A percentile compares a stretch with the other conserved stretches of the same genome.
Conservation (phyloP, 345 rosid species). For the Eucalyptus curtisii region DNA sequence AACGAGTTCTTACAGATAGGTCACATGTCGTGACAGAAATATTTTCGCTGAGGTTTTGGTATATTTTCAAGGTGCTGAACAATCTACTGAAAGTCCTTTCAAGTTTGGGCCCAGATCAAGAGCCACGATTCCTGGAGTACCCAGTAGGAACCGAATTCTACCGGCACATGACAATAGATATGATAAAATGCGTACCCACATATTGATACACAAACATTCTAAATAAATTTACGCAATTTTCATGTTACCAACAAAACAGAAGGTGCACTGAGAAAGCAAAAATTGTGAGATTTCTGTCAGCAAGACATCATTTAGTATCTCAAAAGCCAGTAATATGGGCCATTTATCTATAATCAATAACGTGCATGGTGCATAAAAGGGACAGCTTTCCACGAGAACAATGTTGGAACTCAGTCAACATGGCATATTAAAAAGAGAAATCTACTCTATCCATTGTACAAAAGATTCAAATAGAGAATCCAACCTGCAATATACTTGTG, state of each 20-base stretch:
- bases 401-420: not conserved
- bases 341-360: not conserved
- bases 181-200: constrained; percentile 79
- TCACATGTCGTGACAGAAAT: constrained; percentile 73
- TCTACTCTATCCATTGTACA: not conserved
- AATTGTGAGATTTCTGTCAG: not conserved
- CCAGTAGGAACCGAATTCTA: constrained; percentile 82
- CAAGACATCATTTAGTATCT: not conserved
- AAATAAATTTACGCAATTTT: not conserved
- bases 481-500: constrained; percentile 96
- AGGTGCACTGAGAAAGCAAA: not conserved
- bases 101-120: constrained; percentile 81
- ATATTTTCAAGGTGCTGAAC: constrained; percentile 78
- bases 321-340: not conserved
- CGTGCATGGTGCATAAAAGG: not conserved
- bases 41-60: constrained; percentile 84
- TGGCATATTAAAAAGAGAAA: not conserved
- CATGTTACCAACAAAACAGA: not conserved
- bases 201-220: constrained; percentile 57
- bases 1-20: constrained; percentile 49
- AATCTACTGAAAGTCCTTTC: constrained; percentile 75
- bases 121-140: constrained; percentile 96
- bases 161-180: constrained; percentile 97
- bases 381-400: fast-evolving
- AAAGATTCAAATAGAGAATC: not conserved